A percentile compares a stretch with the other conserved stretches of the same genome.
Evolutionary conservation across 139 green algal species (phyloP).

Genomic region (Chlamydomonas sphaeroides): DNA sequence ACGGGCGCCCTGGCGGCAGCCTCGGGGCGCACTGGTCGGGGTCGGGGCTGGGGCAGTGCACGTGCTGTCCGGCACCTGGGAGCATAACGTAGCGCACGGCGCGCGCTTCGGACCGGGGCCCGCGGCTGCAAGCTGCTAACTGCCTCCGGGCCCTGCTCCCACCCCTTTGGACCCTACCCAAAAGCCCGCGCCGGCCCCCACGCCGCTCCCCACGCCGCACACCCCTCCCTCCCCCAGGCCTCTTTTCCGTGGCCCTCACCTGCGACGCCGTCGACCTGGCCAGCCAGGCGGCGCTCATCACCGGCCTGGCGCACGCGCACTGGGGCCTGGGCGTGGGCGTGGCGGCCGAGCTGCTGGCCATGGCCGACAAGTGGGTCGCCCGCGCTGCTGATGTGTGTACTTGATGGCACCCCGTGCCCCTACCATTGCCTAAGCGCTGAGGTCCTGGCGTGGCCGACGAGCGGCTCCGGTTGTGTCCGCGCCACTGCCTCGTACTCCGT

Average conservation of each 20-base stretch:
- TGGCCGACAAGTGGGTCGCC: neutral
- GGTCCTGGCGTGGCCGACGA: too few species aligned
- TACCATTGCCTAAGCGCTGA: too few species aligned
- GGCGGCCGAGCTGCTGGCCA: neutral
- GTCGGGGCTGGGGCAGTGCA: neutral
- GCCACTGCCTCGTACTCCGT: too few species aligned
- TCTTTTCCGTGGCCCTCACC: neutral
- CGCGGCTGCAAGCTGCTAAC: neutral
- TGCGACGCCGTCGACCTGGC: conserved; percentile 8
- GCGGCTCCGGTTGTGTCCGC: too few species aligned
- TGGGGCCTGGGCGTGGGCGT: neutral
- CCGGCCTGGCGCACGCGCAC: neutral
- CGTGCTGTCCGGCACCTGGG: neutral
- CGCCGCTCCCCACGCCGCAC: too few species aligned
- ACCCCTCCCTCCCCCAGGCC: too few species aligned
- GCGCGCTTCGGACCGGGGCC: neutral
- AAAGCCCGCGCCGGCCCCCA: too few species aligned
- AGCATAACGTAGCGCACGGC: neutral
- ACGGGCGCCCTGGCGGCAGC: too few species aligned
- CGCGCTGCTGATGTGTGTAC: too few species aligned
- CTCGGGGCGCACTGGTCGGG: too few species aligned
- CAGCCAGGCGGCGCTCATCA: neutral
- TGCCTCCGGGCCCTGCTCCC: neutral
- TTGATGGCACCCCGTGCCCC: too few species aligned
- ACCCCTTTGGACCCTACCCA: too few species aligned